Evolutionary conservation across 164 flowering plant genomes (phyloP), one percentile per base, ranked within the genome.

Genomic region (Cinnamomum micranthum): DNA sequence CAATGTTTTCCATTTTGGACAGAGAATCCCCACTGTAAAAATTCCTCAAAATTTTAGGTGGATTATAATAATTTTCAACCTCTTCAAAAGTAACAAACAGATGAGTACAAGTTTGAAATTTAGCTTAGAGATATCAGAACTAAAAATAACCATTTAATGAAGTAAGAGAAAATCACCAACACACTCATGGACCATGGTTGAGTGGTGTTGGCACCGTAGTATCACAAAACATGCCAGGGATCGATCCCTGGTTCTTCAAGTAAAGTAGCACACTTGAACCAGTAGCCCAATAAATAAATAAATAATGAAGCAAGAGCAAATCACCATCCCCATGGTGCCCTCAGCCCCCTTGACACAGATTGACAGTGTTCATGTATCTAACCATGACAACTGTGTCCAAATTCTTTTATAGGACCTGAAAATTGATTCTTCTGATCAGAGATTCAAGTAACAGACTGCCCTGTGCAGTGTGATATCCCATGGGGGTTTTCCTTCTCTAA

Each of bases 311-410:
- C 5, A 31, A 31, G 33, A 31, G 5, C 6, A 31, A 31, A 31
- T 31, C 88, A 58, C 83, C 86, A 70, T 69, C 83, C n/a, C 77
- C 85, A 52, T 25, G 71, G 60, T 24, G 80, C 0, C 33, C 31
- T 4, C 4, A 2, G 33, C 33, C 75, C 68, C 71, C 87, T 78
- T 1, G 91, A 82, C 11, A 82, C 80, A 7, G 92, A 90, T 12
- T 77, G 82, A 79, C 47, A 84, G 82, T 28, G 86, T 77, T 15
- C 84, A 81, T 4, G 75, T 76, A 71, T 82, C 87, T 7, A 78
- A 88, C 70, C 86, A 81, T 0, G 95, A 87, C 81, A 87, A 73
- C 93, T 91, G 75, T 90, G 85, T 14, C 88, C 88, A 20, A 79
- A 41, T 59, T 64, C 86, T 51, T 73, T 81, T 60, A 81, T 11